Conservation (phyloP, 2,329 filamentous ascomycete species). For the Zymoseptoria ardabiliae region DNA sequence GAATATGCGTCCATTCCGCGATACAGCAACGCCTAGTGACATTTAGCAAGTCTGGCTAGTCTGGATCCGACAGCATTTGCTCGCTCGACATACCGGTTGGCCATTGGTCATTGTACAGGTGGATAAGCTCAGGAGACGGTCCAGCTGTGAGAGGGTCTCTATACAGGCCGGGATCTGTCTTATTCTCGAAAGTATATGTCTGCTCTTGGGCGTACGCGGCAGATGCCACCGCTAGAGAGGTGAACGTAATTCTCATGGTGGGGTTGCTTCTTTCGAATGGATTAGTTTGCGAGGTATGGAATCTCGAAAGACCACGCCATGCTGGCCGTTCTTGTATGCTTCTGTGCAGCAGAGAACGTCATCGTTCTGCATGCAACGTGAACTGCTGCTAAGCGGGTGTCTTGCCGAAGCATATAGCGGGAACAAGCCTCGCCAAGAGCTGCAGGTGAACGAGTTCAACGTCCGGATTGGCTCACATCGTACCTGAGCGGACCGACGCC, state of each 20-base stretch:
- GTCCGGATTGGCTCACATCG: background rate
- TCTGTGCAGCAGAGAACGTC: background rate
- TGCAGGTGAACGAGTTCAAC: background rate
- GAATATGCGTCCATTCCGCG: constrained; percentile 44
- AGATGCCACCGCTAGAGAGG: background rate
- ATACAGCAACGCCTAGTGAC: constrained; percentile 43
- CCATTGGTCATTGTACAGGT: constrained; percentile 47
- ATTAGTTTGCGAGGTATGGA: background rate
- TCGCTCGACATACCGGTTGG: constrained; percentile 31
- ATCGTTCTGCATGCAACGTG: background rate
- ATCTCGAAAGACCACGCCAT: background rate
- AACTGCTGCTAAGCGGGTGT: background rate
- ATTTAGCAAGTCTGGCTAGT: background rate
- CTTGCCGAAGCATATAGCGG: background rate
- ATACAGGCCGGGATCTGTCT: background rate
- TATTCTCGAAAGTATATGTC: background rate
- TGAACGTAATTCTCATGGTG: background rate
- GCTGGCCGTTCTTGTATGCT: background rate
- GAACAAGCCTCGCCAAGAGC: background rate
- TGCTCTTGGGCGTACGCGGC: background rate
- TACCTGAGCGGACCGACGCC: background rate
- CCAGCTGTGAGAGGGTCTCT: constrained; percentile 22
- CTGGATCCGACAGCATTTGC: background rate
- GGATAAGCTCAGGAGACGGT: constrained; percentile 41
- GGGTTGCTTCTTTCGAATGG: background rate